Conservation (phyloP, 2,329 filamentous ascomycete genomes). For the Arthrobotrys entomopaga region DNA sequence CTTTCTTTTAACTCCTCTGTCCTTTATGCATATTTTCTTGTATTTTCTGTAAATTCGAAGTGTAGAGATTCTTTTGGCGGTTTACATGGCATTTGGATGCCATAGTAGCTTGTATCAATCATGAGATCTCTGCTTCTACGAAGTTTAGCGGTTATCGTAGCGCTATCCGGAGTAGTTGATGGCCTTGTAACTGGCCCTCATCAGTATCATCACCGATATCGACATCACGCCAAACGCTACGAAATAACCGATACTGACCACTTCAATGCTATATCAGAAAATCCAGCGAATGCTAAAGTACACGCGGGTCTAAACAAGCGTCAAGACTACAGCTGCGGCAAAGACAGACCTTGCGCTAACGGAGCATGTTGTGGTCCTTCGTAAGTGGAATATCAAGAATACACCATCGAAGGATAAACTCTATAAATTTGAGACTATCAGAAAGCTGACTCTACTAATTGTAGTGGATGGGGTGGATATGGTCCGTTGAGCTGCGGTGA, state of each 20-base stretch:
- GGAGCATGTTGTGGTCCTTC: constrained; percentile 58
- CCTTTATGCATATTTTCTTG: neutral
- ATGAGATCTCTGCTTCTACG: constrained; percentile 43
- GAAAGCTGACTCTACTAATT: neutral
- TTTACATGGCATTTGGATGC: constrained; percentile 38
- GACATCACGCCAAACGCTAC: constrained; percentile 40
- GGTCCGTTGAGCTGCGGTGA: constrained; percentile 11
- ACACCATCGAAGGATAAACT: constrained; percentile 1
- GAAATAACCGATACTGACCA: constrained; percentile 37
- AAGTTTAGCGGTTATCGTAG: constrained; percentile 32
- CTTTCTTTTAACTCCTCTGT: neutral
- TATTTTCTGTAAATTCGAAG: constrained; percentile 20
- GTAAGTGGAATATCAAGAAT: constrained; percentile 27
- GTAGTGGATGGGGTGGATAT: neutral
- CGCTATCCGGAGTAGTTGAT: constrained; percentile 30
- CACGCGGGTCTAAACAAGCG: constrained; percentile 43
- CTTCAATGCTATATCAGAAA: constrained; percentile 35
- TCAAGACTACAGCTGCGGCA: constrained; percentile 38
- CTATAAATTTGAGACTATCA: neutral
- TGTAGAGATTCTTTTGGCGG: constrained; percentile 16
- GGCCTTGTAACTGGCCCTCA: constrained; percentile 22
- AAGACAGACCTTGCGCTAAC: constrained; percentile 44
- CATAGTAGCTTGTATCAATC: constrained; percentile 25
- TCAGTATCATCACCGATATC: constrained; percentile 24
- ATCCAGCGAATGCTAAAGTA: constrained; percentile 40